Conservation (phyloP, 2,329 filamentous ascomycete genomes). For the Blumeriella jaapii region DNA sequence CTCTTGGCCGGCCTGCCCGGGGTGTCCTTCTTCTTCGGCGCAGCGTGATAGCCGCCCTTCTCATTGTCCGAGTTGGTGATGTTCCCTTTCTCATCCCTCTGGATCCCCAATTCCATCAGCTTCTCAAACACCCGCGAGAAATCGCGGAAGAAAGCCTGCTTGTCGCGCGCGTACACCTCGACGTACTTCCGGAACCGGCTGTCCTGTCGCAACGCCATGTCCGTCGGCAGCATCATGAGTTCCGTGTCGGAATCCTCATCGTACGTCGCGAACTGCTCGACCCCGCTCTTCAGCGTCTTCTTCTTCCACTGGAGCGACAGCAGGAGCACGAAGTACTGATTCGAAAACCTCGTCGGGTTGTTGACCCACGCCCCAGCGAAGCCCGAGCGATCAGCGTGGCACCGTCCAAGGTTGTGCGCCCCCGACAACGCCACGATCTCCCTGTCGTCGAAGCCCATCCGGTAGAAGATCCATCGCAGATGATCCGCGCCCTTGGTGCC, state of each 20-base stretch:
- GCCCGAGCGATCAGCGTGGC: constrained; percentile 42
- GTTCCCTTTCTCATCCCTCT: constrained; percentile 39
- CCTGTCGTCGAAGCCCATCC: constrained; percentile 49
- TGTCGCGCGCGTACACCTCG: constrained; percentile 46
- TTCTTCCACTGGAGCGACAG: constrained; percentile 41
- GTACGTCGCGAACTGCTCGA: constrained; percentile 46
- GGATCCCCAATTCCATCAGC: constrained; percentile 48
- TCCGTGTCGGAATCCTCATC: constrained; percentile 43
- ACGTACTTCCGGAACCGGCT: constrained; percentile 43
- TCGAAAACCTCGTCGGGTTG: constrained; percentile 46
- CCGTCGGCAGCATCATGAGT: constrained; percentile 57
- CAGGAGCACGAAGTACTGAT: constrained; percentile 45
- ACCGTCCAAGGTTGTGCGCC: constrained; percentile 45
- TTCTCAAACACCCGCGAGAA: constrained; percentile 48
- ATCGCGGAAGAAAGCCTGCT: constrained; percentile 49
- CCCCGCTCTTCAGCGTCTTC: constrained; percentile 39
- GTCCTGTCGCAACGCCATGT: constrained; percentile 46
- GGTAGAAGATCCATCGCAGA: constrained; percentile 42
- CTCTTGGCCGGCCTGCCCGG: constrained; percentile 26
- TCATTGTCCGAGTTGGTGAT: constrained; percentile 46
- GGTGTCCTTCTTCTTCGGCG: constrained; percentile 40
- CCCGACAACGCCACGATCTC: constrained; percentile 46
- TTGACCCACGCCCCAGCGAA: constrained; percentile 49
- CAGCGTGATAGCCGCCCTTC: constrained; percentile 42
- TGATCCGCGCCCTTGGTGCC: constrained; percentile 42